These are phyloP conservation scores for Citrus cavaleriei DNA, from an alignment of 345 rosid genomes.

Conservation along the genomic window DNA sequence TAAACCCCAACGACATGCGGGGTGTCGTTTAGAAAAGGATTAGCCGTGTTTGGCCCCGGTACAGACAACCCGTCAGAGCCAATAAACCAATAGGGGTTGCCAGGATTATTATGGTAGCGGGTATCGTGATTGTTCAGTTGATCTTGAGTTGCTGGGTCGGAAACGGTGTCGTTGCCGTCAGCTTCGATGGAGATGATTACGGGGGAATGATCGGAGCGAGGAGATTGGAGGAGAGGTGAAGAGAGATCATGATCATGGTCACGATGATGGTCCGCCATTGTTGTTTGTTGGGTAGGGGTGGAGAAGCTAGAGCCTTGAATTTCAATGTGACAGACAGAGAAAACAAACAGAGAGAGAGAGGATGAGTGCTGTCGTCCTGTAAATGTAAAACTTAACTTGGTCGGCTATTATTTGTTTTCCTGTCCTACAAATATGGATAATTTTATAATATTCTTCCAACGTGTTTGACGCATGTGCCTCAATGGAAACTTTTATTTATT, in stretches of 20 bases:
- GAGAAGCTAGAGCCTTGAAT: no score
- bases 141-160: conserved; percentile 5
- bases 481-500: neutral
- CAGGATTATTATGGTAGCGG: conserved; percentile 4
- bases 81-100: conserved; percentile 61
- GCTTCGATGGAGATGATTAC: conserved; percentile 44
- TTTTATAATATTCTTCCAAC: neutral
- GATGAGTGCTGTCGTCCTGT: no score
- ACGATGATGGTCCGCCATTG: conserved; percentile 44
- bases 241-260: conserved; percentile 36
- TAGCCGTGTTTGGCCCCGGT: conserved; percentile 45
- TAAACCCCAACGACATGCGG: conserved; percentile 54
- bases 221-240: conserved; percentile 49
- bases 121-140: conserved; percentile 3
- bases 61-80: conserved; percentile 48
- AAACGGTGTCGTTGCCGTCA: conserved; percentile 20
- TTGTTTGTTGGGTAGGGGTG: neutral
- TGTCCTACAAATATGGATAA: neutral
- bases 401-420: neutral
- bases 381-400: neutral
- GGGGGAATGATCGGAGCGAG: conserved; percentile 40
- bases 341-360: neutral
- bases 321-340: no score
- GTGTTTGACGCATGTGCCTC: neutral
- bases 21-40: conserved; percentile 75